These are phyloP conservation scores for Lactarius hengduanensis DNA, from an alignment of 768 basidiomycete genomes.

Conservation along the genomic window DNA sequence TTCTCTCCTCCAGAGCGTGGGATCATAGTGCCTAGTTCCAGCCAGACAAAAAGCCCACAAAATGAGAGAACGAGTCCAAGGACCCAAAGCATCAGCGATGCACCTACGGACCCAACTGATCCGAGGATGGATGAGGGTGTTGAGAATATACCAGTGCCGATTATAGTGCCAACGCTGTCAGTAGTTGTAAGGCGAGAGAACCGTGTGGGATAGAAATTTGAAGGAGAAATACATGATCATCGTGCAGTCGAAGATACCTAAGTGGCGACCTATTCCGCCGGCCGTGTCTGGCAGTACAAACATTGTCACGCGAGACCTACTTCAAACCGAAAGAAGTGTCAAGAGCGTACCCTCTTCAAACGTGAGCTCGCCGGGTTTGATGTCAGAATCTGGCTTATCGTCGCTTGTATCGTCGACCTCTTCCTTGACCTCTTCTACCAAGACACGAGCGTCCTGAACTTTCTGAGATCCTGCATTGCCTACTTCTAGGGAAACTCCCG, in stretches of 20 bases:
- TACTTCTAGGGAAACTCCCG: neutral
- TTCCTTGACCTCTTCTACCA: neutral
- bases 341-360: conserved; percentile 47
- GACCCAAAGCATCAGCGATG: conserved; percentile 63
- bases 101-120: conserved; percentile 56
- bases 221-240: conserved; percentile 43
- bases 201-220: neutral
- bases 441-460: neutral
- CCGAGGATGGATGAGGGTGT: conserved; percentile 58
- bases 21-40: conserved; percentile 63
- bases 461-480: neutral
- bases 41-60: conserved; percentile 61
- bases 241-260: conserved; percentile 56
- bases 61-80: conserved; percentile 58
- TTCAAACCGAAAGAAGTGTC: neutral
- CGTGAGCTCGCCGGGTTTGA: conserved; percentile 46
- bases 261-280: conserved; percentile 57
- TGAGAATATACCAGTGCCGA: conserved; percentile 65
- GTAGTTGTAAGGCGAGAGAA: neutral
- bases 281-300: conserved; percentile 40
- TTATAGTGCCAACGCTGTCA: conserved; percentile 50
- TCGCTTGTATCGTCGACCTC: too few species aligned
- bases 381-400: conserved; percentile 11
- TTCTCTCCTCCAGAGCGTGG: conserved; percentile 63
- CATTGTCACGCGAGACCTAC: neutral